Evolutionary conservation across 2,329 filamentous ascomycete species (phyloP).

Genomic region (Colletotrichum sp.): DNA sequence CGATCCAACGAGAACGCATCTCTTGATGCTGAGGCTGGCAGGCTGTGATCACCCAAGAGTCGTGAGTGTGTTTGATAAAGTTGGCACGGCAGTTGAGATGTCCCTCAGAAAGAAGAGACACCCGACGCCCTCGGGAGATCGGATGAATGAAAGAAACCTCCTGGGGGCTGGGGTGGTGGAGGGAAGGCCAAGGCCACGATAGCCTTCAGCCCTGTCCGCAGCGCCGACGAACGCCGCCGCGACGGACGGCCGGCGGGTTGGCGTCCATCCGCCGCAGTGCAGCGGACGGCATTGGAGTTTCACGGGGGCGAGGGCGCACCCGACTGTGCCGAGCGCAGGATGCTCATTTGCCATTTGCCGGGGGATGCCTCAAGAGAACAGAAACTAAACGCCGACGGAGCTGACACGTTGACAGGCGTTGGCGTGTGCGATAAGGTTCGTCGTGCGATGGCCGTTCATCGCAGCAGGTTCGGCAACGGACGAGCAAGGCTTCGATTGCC

Average conservation of each 20-base stretch:
- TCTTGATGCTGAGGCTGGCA: neutral
- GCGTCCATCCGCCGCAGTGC: neutral
- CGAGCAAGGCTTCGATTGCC: neutral
- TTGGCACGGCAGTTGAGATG: neutral
- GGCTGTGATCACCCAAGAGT: neutral
- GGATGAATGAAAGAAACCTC: neutral
- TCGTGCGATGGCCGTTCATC: neutral
- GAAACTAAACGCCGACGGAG: neutral
- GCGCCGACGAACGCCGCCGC: neutral
- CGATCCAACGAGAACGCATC: neutral
- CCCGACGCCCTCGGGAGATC: neutral
- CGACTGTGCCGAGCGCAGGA: neutral
- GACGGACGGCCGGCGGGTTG: neutral
- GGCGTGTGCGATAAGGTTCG: neutral
- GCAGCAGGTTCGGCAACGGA: neutral
- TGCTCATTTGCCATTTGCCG: neutral
- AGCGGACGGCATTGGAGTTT: neutral
- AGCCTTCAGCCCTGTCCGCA: neutral
- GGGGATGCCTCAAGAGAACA: neutral
- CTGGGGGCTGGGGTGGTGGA: neutral
- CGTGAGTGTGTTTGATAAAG: neutral
- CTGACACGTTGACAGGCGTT: neutral
- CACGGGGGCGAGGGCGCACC: neutral
- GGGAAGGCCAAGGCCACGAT: neutral
- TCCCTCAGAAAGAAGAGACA: neutral